These are phyloP conservation scores for Mortierella sp. DNA, from an alignment of 371 early-diverging fungal genomes.

Conservation along the genomic window DNA sequence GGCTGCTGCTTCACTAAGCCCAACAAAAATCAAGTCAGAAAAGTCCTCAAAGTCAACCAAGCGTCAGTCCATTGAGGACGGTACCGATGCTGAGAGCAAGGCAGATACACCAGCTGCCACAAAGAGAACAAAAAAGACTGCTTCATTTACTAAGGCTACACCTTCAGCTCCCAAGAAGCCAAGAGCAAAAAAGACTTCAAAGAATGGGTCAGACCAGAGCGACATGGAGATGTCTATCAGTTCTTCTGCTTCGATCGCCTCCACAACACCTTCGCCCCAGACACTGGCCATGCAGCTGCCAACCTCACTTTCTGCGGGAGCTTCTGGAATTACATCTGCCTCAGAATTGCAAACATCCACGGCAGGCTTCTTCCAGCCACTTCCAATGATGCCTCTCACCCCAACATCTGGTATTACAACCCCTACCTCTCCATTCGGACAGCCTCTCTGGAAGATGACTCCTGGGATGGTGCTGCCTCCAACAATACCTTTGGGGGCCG, in stretches of 20 bases:
- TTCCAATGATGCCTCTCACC: slow-evolving; percentile 35
- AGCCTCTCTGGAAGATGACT: slow-evolving; percentile 49
- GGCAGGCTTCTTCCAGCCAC: slow-evolving; percentile 43
- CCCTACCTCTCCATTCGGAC: slow-evolving; percentile 36
- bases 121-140: slow-evolving; percentile 40
- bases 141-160: slow-evolving; percentile 19
- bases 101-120: slow-evolving; percentile 16
- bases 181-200: slow-evolving; percentile 47
- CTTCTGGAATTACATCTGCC: slow-evolving; percentile 9
- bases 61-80: slow-evolving; percentile 49
- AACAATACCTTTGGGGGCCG: slow-evolving; percentile 19
- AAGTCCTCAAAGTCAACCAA: slow-evolving; percentile 33
- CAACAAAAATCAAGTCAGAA: slow-evolving; percentile 30
- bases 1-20: background rate
- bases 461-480: slow-evolving; percentile 49
- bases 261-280: slow-evolving; percentile 46
- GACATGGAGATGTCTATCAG: slow-evolving; percentile 53
- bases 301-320: slow-evolving; percentile 11
- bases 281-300: slow-evolving; percentile 36
- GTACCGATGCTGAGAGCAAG: slow-evolving; percentile 33
- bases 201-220: slow-evolving; percentile 49
- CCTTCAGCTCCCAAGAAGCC: slow-evolving; percentile 42
- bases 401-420: slow-evolving; percentile 19
- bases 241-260: slow-evolving; percentile 28
- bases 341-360: slow-evolving; percentile 33